Evolutionary conservation across 73 alveolate species (phyloP), one percentile per base, ranked within the genome.

Genomic region (Paramecium sexaurelia): DNA sequence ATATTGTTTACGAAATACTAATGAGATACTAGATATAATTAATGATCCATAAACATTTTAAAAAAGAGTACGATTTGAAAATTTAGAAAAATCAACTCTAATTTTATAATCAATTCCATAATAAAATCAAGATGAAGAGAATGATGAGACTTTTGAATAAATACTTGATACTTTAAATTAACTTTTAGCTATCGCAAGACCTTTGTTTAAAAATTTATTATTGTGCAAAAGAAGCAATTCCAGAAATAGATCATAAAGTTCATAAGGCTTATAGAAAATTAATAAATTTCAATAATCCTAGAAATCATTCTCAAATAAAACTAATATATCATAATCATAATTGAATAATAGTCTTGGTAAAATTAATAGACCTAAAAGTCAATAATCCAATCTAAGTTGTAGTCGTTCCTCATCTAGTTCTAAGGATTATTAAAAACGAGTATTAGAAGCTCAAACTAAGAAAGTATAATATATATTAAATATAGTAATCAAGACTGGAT

Each of bases 401-500:
- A 73, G 87, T n/a, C 36, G 57, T 33, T 73, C 87, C 35, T 73
- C 87, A 36, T 61, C 83, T 6, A 32, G n/a, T 10, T 27, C 87
- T 22, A 36, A 24, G 19, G 87, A 73, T 7, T 73, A 36, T 36
- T 33, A 73, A 39, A 33, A 39, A 19, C 22, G 87, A 17, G 87
- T 73, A 33, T 3, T 27, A 19, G 56, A 33, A 27, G 87, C 87
- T 15, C 19, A 73, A 22, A 36, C 17, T 73, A 73, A 73, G 35
- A 73, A 73, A 39, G 87, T 73, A 73, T 35, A 27, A 13, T 39
- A 15, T 27, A 36, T 4, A 27, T 33, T 20, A 10, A 33, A 20
- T 5, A n/a, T 73, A 73, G 87, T 17, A 73, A 73, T 36, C 87
- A 73, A 73, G 87, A 39, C 35, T 73, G n/a, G 87, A 73, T 36